Conservation (phyloP, 2,329 filamentous ascomycete species). For the Diaporthe vaccinii region DNA sequence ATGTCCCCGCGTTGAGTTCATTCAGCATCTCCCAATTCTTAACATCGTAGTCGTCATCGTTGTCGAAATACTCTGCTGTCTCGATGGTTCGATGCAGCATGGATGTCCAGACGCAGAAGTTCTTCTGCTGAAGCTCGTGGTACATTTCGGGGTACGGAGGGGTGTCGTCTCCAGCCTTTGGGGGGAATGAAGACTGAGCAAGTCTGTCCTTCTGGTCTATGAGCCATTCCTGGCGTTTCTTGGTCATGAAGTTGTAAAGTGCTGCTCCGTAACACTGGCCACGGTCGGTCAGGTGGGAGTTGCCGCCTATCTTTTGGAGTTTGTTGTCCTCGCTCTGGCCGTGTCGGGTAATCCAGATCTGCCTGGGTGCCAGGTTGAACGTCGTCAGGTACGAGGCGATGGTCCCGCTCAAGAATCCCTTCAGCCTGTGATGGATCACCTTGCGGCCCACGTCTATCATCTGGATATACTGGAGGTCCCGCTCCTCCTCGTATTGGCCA, state of each 20-base stretch:
- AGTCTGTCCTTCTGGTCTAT: conserved; percentile 84
- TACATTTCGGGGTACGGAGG: conserved; percentile 92
- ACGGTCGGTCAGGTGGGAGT: conserved; percentile 85
- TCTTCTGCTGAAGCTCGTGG: conserved; percentile 80
- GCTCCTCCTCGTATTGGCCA: conserved; percentile 89
- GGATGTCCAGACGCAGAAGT: conserved; percentile 98
- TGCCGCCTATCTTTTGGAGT: conserved; percentile 89
- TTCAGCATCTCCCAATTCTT: conserved; percentile 93
- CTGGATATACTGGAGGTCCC: conserved; percentile 94
- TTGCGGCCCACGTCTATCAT: conserved; percentile 99
- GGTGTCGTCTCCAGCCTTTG: conserved; percentile 89
- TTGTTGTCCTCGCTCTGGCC: conserved; percentile 92
- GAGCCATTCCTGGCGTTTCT: conserved; percentile 86
- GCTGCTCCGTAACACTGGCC: conserved; percentile 84
- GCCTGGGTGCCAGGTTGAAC: conserved; percentile 94
- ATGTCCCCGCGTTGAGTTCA: conserved; percentile 91
- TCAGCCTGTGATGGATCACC: conserved; percentile 89
- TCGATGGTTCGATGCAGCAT: conserved; percentile 92
- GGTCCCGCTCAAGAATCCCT: conserved; percentile 91
- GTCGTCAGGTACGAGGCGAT: conserved; percentile 96
- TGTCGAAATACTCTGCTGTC: conserved; percentile 76
- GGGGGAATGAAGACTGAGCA: conserved; percentile 86
- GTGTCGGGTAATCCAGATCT: conserved; percentile 98
- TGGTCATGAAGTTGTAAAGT: conserved; percentile 85
- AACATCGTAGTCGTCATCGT: conserved; percentile 76